A percentile compares a stretch with the other conserved stretches of the same genome.
Evolutionary conservation across 2,329 filamentous ascomycete genomes (phyloP).

Genomic region (Diaporthe longicolla): DNA sequence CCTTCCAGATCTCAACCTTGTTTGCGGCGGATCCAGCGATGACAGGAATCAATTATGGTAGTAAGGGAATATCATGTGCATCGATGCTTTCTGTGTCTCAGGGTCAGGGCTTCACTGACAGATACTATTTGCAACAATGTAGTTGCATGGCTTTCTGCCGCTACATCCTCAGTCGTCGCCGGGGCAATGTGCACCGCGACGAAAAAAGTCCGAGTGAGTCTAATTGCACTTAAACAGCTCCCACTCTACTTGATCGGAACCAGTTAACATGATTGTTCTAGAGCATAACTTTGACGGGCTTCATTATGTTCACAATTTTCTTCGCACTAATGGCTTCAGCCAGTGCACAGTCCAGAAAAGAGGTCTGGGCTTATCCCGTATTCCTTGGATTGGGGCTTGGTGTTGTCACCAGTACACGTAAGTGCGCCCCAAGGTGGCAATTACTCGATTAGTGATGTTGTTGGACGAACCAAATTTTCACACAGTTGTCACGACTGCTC

Average conservation of each 20-base stretch:
- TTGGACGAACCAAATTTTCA: neutral
- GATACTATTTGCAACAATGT: neutral
- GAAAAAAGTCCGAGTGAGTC: constrained; percentile 16
- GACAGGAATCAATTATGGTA: constrained; percentile 8
- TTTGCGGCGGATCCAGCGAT: constrained; percentile 16
- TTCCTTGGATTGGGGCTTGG: constrained; percentile 19
- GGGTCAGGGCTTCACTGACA: neutral
- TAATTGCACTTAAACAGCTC: neutral
- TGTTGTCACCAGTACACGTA: constrained; percentile 21
- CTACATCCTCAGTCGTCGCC: neutral
- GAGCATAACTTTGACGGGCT: constrained; percentile 8
- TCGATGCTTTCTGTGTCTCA: neutral
- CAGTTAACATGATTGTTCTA: neutral
- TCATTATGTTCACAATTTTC: constrained; percentile 13
- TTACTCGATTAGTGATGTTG: neutral
- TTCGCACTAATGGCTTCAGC: constrained; percentile 19
- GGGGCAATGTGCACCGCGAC: constrained; percentile 19
- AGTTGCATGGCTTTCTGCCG: constrained; percentile 15
- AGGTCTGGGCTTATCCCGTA: constrained; percentile 12
- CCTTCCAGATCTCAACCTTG: neutral
- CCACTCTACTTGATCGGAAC: neutral
- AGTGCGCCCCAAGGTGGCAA: neutral
- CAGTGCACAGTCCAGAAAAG: constrained; percentile 14
- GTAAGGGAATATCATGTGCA: neutral
- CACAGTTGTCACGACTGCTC: constrained; percentile 1